Conservation (phyloP, 2,329 filamentous ascomycete species). For the Tolypocladium cylindrosporum region DNA sequence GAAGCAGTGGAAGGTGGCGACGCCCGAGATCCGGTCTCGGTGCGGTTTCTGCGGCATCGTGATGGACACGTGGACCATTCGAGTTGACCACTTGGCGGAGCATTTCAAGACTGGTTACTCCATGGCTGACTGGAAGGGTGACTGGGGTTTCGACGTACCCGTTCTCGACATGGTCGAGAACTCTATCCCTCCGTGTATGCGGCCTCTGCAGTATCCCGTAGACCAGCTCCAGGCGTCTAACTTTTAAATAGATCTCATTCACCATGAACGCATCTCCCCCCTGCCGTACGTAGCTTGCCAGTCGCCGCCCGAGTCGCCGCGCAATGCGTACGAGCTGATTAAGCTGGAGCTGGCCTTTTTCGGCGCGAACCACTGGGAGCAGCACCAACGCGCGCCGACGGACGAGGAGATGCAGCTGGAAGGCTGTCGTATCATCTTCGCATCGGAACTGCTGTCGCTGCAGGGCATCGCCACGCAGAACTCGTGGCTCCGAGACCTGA, state of each 20-base stretch:
- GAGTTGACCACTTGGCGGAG: conserved; percentile 55
- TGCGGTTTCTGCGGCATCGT: conserved; percentile 57
- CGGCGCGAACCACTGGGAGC: conserved; percentile 32
- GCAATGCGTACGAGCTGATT: conserved; percentile 51
- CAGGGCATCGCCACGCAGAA: conserved; percentile 26
- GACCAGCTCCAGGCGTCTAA: conserved; percentile 29
- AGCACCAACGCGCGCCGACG: conserved; percentile 28
- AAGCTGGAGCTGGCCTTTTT: conserved; percentile 48
- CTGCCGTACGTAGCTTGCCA: conserved; percentile 41
- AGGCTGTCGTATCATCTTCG: conserved; percentile 49
- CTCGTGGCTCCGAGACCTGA: conserved; percentile 49
- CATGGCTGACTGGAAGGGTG: conserved; percentile 62
- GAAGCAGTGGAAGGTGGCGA: conserved; percentile 51
- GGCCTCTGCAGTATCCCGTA: conserved; percentile 24
- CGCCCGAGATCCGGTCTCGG: conserved; percentile 50
- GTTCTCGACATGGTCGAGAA: conserved; percentile 56
- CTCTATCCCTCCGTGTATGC: conserved; percentile 55
- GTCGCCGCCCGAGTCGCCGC: conserved; percentile 33
- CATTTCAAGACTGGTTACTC: conserved; percentile 57
- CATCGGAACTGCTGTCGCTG: conserved; percentile 36
- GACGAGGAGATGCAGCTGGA: conserved; percentile 47
- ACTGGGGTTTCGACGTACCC: conserved; percentile 55
- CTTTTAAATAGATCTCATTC: conserved; percentile 48
- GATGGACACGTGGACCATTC: conserved; percentile 50
- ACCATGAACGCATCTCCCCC: conserved; percentile 49